Evolutionary conservation across 1,139 yeast species (phyloP).

Genomic region (Diutina siamensis): DNA sequence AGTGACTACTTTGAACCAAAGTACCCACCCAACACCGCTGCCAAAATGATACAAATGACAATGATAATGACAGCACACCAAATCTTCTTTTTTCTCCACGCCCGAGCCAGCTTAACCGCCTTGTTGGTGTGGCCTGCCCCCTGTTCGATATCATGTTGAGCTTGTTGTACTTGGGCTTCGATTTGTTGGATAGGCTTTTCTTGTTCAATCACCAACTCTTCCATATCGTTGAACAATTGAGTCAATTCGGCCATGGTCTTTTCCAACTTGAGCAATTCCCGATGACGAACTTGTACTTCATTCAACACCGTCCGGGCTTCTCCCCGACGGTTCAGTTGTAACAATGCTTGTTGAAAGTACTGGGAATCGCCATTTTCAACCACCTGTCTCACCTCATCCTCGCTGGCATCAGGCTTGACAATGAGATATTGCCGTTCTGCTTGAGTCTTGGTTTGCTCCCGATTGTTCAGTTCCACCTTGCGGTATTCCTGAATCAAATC

Average conservation of each 20-base stretch:
- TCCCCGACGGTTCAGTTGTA: constrained; percentile 90
- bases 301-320: constrained; percentile 92
- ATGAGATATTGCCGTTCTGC: constrained; percentile 90
- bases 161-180: constrained; percentile 69
- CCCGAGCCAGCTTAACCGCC: constrained; percentile 81
- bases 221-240: constrained; percentile 92
- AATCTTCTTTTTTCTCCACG: constrained; percentile 86
- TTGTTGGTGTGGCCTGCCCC: constrained; percentile 92
- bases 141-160: constrained; percentile 84
- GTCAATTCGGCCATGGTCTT: constrained; percentile 93
- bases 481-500: constrained; percentile 80
- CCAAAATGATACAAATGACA: constrained; percentile 50
- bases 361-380: constrained; percentile 81
- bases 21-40: constrained; percentile 48
- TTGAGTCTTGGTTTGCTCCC: constrained; percentile 74
- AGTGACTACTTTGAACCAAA: constrained; percentile 23
- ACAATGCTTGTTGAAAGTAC: constrained; percentile 85
- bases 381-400: constrained; percentile 72
- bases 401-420: constrained; percentile 88
- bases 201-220: constrained; percentile 91
- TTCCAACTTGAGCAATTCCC: constrained; percentile 89
- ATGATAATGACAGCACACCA: constrained; percentile 68
- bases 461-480: constrained; percentile 75
- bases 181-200: constrained; percentile 79
- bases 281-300: constrained; percentile 94